phyloP scores from a whole-genome alignment of 2,329 filamentous ascomycete genomes.

The Xylariaceae sp. region DNA sequence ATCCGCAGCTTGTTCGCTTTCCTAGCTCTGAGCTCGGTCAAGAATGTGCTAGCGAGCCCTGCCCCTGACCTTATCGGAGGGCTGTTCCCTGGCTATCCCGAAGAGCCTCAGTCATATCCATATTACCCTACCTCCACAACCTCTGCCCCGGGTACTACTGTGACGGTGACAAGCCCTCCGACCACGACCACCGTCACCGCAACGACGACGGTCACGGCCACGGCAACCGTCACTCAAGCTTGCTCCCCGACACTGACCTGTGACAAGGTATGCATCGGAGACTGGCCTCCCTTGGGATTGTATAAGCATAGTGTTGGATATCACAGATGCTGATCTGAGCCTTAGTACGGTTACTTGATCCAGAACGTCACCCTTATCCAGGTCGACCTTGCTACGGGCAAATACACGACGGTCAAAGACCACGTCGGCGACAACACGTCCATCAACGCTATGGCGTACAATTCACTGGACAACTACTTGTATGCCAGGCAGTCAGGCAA shows the following conservation, averaged over 20 bases:
- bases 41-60: not conserved
- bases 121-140: not conserved
- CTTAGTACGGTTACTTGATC: slow-evolving; percentile 15
- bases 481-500: slow-evolving; percentile 12
- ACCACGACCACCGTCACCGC: slow-evolving; percentile 3
- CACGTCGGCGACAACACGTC: slow-evolving; percentile 7
- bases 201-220: not conserved
- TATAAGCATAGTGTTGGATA: too few species aligned
- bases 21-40: not conserved
- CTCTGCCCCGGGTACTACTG: not conserved
- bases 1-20: not conserved
- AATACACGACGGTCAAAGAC: slow-evolving; percentile 1
- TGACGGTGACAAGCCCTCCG: slow-evolving; percentile 6
- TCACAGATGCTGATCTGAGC: not conserved
- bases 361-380: slow-evolving; percentile 11
- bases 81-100: not conserved
- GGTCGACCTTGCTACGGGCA: slow-evolving; percentile 13
- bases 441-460: slow-evolving; percentile 26
- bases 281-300: too few species aligned
- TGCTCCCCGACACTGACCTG: not conserved
- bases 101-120: not conserved
- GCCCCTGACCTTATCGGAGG: slow-evolving; percentile 1
- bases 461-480: slow-evolving; percentile 21
- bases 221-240: not conserved
- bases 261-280: not conserved